Conservation (phyloP, 129 eudicot genomes). For the Saposhnikovia divaricata region DNA sequence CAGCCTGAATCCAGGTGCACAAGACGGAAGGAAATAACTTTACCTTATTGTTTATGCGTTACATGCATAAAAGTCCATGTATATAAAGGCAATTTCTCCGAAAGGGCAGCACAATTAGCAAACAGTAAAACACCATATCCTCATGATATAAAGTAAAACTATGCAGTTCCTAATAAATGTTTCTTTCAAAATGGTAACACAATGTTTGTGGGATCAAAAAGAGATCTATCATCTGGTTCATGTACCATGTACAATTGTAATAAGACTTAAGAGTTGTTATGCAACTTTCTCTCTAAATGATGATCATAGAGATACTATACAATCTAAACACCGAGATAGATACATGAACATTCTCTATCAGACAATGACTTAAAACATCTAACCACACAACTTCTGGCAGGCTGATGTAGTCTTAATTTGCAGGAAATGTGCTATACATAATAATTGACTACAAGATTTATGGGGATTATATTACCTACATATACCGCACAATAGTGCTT, state of each 20-base stretch:
- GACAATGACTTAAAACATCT: background rate
- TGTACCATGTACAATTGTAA: background rate
- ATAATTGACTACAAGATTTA: background rate
- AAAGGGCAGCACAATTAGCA: too few relatives aligned
- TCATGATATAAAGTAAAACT: background rate
- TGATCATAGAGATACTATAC: background rate
- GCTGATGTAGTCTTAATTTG: background rate
- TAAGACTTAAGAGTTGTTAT: too few relatives aligned
- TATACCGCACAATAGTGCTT: constrained; percentile 91
- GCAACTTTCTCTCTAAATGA: too few relatives aligned
- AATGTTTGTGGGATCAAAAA: background rate
- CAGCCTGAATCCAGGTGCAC: too few relatives aligned
- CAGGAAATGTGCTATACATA: background rate
- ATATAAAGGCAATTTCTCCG: too few relatives aligned
- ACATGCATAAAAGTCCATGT: too few relatives aligned
- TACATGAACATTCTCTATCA: background rate
- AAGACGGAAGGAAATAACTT: too few relatives aligned
- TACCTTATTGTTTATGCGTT: too few relatives aligned
- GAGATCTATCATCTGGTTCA: background rate
- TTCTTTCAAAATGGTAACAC: background rate
- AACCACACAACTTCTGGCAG: background rate
- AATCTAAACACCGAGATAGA: background rate
- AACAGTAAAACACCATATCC: too few relatives aligned
- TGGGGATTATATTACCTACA: constrained; percentile 52
- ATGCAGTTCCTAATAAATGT: background rate